Conservation (phyloP, 257 asterid genomes). For the Paulownia fortunei region DNA sequence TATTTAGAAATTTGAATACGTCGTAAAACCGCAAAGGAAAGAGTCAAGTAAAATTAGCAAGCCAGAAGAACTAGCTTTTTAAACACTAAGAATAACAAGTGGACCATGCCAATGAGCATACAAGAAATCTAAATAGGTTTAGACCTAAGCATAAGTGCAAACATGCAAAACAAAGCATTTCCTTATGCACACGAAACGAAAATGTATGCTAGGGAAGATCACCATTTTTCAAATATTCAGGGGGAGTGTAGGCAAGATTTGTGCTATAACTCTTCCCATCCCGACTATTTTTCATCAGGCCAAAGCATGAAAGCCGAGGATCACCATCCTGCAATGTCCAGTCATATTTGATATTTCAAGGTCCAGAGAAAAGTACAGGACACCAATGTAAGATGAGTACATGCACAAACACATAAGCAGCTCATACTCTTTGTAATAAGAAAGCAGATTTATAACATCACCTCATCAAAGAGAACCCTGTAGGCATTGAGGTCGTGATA, state of each 20-base stretch:
- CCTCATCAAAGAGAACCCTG: conserved; percentile 75
- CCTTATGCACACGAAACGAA: not conserved
- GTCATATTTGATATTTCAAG: conserved; percentile 11
- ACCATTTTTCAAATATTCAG: conserved; percentile 77
- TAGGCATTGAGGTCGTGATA: conserved; percentile 82
- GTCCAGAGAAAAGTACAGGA: not conserved
- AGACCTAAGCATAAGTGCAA: not conserved
- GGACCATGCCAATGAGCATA: not conserved
- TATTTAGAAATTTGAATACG: not conserved
- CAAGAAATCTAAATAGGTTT: conserved; percentile 2
- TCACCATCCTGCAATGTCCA: conserved; percentile 65
- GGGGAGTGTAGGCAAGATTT: conserved; percentile 80
- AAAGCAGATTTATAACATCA: conserved; percentile 18
- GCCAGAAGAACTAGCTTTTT: not conserved
- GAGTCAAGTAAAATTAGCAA: not conserved
- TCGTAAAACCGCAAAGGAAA: not conserved
- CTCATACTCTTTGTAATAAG: not conserved
- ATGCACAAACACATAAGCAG: not conserved
- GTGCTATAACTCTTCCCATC: conserved; percentile 89
- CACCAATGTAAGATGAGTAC: not conserved
- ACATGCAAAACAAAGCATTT: not conserved
- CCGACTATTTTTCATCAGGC: conserved; percentile 75
- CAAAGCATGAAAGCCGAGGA: conserved; percentile 83
- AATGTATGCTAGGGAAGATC: conserved; percentile 3
- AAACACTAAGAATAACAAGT: not conserved